These are phyloP conservation scores for Apiospora sp. DNA, from an alignment of 2,329 filamentous ascomycete species.

Conservation along the genomic window DNA sequence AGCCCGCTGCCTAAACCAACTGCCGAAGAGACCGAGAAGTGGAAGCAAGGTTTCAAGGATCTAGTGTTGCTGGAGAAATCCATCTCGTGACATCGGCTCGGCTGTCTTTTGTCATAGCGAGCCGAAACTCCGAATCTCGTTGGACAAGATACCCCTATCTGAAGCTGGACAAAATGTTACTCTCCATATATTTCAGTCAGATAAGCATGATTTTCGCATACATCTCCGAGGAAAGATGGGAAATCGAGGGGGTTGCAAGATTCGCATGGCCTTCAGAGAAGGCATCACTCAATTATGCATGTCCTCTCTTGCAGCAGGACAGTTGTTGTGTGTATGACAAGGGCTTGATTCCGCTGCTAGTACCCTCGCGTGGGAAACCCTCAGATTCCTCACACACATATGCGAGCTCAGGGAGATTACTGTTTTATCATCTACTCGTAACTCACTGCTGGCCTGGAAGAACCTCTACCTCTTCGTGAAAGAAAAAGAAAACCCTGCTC, in stretches of 20 bases:
- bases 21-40: constrained; percentile 55
- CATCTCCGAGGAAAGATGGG: neutral
- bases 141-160: neutral
- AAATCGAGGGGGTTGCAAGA: neutral
- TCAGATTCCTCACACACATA: neutral
- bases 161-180: too few relatives aligned
- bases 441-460: neutral
- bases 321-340: constrained; percentile 4
- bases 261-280: neutral
- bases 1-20: constrained; percentile 61
- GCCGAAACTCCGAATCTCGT: neutral
- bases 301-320: neutral
- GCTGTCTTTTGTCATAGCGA: constrained; percentile 16
- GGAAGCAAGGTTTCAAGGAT: constrained; percentile 65
- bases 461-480: neutral
- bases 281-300: neutral
- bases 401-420: neutral
- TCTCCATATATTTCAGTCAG: neutral
- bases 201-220: neutral
- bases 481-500: neutral
- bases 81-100: constrained; percentile 42
- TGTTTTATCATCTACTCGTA: neutral
- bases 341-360: neutral
- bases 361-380: neutral
- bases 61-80: constrained; percentile 60